Conservation (phyloP, 495 filamentous ascomycete species). For the Penicillium simplicissimum region DNA sequence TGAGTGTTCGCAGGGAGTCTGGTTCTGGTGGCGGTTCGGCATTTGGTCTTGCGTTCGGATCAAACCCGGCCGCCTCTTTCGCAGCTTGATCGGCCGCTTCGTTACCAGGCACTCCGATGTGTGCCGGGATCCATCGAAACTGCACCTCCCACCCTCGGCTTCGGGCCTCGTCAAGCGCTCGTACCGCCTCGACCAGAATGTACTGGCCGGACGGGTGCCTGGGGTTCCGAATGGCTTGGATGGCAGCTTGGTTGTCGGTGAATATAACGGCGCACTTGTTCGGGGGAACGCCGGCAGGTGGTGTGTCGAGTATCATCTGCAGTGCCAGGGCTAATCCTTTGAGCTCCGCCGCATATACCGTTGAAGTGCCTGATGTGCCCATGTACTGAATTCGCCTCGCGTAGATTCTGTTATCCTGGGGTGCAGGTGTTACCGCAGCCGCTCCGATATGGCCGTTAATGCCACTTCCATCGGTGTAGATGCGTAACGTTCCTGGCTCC, state of each 20-base stretch:
- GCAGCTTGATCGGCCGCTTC: conserved; percentile 24
- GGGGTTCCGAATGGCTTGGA: conserved; percentile 11
- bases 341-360: conserved; percentile 10
- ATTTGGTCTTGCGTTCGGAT: conserved; percentile 8
- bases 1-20: conserved; percentile 16
- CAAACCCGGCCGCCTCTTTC: conserved; percentile 9
- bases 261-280: conserved; percentile 9
- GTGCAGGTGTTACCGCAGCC: conserved; percentile 2
- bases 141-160: conserved; percentile 6
- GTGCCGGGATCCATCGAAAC: conserved; percentile 28
- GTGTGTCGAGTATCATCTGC: conserved; percentile 10
- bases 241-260: conserved; percentile 20
- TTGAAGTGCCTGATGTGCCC: background rate
- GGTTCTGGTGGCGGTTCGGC: conserved; percentile 2
- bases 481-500: conserved; percentile 1
- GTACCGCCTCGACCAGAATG: conserved; percentile 12
- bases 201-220: conserved; percentile 14
- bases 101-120: conserved; percentile 29
- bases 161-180: conserved; percentile 1
- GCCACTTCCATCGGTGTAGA: conserved; percentile 11
- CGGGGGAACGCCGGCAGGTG: background rate
- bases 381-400: conserved; percentile 6
- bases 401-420: background rate
- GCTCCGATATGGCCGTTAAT: conserved; percentile 9
- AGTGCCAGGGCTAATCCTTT: conserved; percentile 1